phyloP scores from a whole-genome alignment of 306 rosid species.

The Vigna radiata region DNA sequence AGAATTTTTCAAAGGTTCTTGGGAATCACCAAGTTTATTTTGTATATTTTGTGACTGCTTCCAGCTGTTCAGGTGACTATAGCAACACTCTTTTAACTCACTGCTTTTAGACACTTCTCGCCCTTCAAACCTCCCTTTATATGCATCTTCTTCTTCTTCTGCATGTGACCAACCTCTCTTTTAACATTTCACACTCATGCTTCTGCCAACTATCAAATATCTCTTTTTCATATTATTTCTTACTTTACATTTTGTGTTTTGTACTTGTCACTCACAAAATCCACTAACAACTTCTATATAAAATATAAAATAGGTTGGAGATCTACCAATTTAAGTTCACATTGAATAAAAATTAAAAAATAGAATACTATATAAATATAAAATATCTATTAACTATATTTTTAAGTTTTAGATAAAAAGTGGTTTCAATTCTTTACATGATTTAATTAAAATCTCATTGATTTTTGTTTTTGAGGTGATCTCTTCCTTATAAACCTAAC shows the following conservation, averaged over 20 bases:
- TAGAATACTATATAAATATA: no score
- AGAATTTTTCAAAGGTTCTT: constrained; percentile 56
- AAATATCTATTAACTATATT: no score
- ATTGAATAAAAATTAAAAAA: no score
- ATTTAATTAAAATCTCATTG: no score
- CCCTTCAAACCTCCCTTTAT: constrained; percentile 50
- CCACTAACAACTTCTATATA: neutral
- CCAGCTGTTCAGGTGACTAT: constrained; percentile 49
- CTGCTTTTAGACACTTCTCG: constrained; percentile 40
- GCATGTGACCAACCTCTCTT: constrained; percentile 38
- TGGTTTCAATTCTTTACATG: no score
- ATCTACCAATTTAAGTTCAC: no score
- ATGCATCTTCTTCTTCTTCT: constrained; percentile 34
- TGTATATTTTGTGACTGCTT: constrained; percentile 42
- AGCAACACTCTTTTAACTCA: constrained; percentile 45
- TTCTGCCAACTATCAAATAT: neutral
- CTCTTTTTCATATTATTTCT: neutral
- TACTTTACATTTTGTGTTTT: neutral
- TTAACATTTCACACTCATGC: neutral
- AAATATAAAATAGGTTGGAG: no score
- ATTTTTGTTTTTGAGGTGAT: no score
- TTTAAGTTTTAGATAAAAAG: no score
- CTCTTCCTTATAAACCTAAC: no score
- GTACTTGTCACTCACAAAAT: neutral
- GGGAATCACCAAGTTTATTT: constrained; percentile 59